Evolutionary conservation across 768 basidiomycete species (phyloP), one percentile per base, ranked within the genome.

Genomic region (Tylopilus sp.): DNA sequence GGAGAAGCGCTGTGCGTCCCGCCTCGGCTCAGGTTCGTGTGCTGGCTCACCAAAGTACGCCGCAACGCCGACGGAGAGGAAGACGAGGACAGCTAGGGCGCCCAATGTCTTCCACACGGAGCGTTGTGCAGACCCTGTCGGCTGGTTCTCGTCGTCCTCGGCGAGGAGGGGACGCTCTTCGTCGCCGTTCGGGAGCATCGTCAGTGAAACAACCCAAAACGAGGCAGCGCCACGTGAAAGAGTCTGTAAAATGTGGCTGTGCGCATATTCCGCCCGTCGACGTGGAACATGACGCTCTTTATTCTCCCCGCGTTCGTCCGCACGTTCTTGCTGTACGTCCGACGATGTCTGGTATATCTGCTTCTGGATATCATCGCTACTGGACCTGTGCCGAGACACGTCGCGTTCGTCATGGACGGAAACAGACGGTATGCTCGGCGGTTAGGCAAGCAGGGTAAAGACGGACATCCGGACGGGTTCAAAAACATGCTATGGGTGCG

Each of bases 341-440:
- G 54, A 24, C 48, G 48, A 46, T 70, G 70, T 56, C 50, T 70
- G 7, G 26, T 48, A 19, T 73, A 78, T 52, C 65, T 83, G 17
- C 65, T 93, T 24, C 76, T 95, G 42, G 72, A 72, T 53, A 71
- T 93, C 19, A 79, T 99, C 41, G 75, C 86, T 0, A 76, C 87
- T 3, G 95, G 94, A 0, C 95, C 96, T 0, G 78, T 95, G 10
- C 97, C 97, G 0, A 71, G 75, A 38, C 97, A 99, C 74, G 81
- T 98, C 26, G 94, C 89, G 3, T 95, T 99, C 66, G 86, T 96
- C 25, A 95, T 99, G 93, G 97, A 99, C 65, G 97, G 97, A 4
- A 98, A 98, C 68, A 76, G 97, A 48, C 78, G 97, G 12, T 96
- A 90, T 65, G 95, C 97, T 2, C 77, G 91, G 68, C 71, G 75